phyloP scores from a whole-genome alignment of 2,329 filamentous ascomycete genomes.

The Mollisia scopiformis region DNA sequence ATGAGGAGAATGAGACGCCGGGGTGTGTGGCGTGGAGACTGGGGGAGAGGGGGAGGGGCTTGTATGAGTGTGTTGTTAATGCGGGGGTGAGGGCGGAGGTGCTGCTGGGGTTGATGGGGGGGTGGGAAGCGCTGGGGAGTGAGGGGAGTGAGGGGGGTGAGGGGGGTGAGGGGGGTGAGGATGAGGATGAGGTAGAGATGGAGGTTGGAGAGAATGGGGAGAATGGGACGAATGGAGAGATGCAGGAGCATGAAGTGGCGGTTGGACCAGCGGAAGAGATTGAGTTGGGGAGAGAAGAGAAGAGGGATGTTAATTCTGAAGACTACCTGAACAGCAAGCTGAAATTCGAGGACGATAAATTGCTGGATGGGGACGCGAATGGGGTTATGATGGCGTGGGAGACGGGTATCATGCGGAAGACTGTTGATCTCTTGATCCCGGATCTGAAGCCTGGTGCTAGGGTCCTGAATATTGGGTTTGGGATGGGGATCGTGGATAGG shows the following conservation, averaged over 20 bases:
- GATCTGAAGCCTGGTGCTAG: constrained; percentile 57
- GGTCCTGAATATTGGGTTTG: constrained; percentile 85
- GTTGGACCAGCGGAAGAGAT: constrained; percentile 18
- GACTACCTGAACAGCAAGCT: constrained; percentile 71
- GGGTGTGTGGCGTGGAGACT: constrained; percentile 80
- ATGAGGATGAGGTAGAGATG: constrained; percentile 35
- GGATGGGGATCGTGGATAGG: constrained; percentile 85
- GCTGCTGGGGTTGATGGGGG: constrained; percentile 79
- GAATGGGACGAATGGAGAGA: constrained; percentile 27
- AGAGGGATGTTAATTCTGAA: constrained; percentile 58
- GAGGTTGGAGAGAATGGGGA: constrained; percentile 25
- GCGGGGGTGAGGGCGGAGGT: constrained; percentile 91
- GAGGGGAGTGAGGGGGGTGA: constrained; percentile 36
- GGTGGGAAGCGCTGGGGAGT: constrained; percentile 71
- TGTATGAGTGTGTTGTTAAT: constrained; percentile 85
- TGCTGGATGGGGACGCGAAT: constrained; percentile 76
- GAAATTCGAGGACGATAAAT: constrained; percentile 65
- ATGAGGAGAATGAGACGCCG: constrained; percentile 84
- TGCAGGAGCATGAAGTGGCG: constrained; percentile 6
- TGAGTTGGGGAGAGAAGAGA: constrained; percentile 18
- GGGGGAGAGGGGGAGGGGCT: constrained; percentile 61
- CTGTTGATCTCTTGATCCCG: constrained; percentile 67
- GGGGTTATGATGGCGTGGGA: constrained; percentile 97
- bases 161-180: constrained; percentile 38
- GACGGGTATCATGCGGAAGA: constrained; percentile 80